Percentiles rank a stretch among this genome's conserved stretches.
Evolutionary conservation across 2,329 filamentous ascomycete genomes (phyloP).

Genomic region (Pseudocercospora eumusae): DNA sequence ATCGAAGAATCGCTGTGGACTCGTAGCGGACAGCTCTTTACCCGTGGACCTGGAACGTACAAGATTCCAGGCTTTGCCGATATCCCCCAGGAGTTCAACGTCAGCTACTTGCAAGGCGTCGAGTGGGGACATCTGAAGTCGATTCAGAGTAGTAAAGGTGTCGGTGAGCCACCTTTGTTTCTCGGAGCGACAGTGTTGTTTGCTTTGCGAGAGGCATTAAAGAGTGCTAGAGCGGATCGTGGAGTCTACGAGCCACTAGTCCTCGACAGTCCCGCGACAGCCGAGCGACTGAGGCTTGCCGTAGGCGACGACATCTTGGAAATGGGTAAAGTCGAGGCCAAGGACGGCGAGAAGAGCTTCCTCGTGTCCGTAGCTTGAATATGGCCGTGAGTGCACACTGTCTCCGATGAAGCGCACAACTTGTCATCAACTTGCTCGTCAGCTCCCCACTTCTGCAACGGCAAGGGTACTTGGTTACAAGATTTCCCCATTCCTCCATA

Average conservation of each 20-base stretch:
- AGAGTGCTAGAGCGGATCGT: not conserved
- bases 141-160: constrained; percentile 78
- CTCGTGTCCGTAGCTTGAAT: not conserved
- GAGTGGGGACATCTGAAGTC: constrained; percentile 85
- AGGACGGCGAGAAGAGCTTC: not conserved
- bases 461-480: constrained; percentile 78
- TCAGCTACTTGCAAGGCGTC: constrained; percentile 78
- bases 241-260: not conserved
- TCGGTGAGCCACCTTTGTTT: constrained; percentile 73
- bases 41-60: not conserved
- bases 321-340: not conserved
- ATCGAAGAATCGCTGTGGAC: not conserved
- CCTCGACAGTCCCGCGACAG: not conserved
- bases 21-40: not conserved
- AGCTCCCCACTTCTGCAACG: not conserved
- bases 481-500: not conserved
- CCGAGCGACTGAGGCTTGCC: not conserved
- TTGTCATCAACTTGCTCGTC: not conserved
- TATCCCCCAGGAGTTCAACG: constrained; percentile 63
- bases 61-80: not conserved
- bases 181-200: constrained; percentile 62
- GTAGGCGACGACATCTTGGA: not conserved
- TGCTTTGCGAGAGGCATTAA: not conserved
- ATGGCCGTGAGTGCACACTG: not conserved
- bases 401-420: not conserved